Conservation (phyloP, 345 rosid species). For the Syzygium aromaticum region DNA sequence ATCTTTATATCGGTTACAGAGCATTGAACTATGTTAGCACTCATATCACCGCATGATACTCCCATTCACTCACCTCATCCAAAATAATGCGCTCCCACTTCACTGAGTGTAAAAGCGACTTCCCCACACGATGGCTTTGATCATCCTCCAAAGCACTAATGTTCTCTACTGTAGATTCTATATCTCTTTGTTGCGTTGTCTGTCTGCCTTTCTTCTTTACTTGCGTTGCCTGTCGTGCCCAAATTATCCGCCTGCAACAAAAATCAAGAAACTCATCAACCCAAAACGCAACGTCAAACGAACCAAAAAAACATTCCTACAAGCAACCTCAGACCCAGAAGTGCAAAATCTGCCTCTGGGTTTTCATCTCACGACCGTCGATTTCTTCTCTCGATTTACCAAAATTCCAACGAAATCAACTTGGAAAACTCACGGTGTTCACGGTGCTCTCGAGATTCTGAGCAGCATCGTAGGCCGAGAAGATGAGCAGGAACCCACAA, state of each 20-base stretch:
- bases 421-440: conserved; percentile 36
- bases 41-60: not conserved
- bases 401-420: not conserved
- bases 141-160: conserved; percentile 12
- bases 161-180: conserved; percentile 4
- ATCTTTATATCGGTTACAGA: not conserved
- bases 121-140: conserved; percentile 19
- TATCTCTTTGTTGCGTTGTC: conserved; percentile 5
- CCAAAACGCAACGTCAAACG: not conserved
- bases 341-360: not conserved
- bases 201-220: conserved; percentile 41
- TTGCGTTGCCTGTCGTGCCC: conserved; percentile 55
- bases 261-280: conserved; percentile 1
- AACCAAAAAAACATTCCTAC: not conserved
- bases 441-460: conserved; percentile 87
- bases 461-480: conserved; percentile 90
- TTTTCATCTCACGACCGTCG: not conserved
- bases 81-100: conserved; percentile 81
- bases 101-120: conserved; percentile 67
- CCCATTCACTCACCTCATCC: conserved; percentile 66
- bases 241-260: conserved; percentile 46
- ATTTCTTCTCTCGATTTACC: not conserved
- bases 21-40: not conserved
- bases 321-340: not conserved
- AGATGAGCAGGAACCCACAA: conserved; percentile 62